Percentiles rank a stretch among this genome's conserved stretches.
These are phyloP conservation scores for Syzygium jambos DNA, from an alignment of 345 rosid genomes.

Conservation along the genomic window DNA sequence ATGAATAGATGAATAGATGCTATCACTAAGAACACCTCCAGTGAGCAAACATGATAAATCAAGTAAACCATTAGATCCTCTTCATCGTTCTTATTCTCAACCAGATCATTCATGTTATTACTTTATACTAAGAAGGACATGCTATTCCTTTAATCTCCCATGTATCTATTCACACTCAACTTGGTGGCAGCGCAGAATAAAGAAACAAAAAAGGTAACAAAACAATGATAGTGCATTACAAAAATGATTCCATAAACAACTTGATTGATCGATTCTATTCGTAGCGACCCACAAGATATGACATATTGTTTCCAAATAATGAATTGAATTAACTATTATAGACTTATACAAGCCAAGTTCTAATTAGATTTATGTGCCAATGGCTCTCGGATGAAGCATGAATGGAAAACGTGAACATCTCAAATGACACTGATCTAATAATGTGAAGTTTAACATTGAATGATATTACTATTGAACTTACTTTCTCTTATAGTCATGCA, in stretches of 20 bases:
- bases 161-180: background rate
- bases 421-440: too few species aligned
- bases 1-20: background rate
- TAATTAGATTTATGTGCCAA: background rate
- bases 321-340: too few species aligned
- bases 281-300: background rate
- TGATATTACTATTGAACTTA: background rate
- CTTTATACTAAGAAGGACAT: too few species aligned
- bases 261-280: background rate
- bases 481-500: background rate
- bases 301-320: background rate
- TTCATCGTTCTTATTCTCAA: too few species aligned
- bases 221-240: accelerated
- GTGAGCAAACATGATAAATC: too few species aligned
- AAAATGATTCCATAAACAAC: background rate
- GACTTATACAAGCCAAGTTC: too few species aligned
- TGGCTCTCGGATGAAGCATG: background rate
- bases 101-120: too few species aligned
- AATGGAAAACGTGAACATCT: too few species aligned
- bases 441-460: background rate
- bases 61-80: too few species aligned
- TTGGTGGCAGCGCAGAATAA: background rate
- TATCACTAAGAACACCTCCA: too few species aligned
- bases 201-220: background rate
- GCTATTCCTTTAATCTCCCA: too few species aligned